Percentiles rank a stretch among this genome's conserved stretches.
These are phyloP conservation scores for Vaccinium macrocarpon DNA, from an alignment of 148 eudicot genomes.

Conservation along the genomic window DNA sequence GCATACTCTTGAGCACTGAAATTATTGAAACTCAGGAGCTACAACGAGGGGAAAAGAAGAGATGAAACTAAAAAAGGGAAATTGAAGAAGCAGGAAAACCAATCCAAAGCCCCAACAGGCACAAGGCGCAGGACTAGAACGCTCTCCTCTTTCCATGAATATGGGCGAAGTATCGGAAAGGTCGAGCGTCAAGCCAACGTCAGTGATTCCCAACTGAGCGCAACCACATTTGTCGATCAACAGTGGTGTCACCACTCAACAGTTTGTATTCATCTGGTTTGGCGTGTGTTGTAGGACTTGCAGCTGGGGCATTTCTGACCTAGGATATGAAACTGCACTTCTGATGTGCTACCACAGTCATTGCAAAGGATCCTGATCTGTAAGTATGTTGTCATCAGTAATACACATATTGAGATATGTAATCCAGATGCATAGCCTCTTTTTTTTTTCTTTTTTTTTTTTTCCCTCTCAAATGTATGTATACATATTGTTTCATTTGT, in stretches of 20 bases:
- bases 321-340: conserved; percentile 68
- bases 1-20: background rate
- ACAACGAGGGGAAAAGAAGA: background rate
- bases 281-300: conserved; percentile 89
- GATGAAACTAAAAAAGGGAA: background rate
- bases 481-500: background rate
- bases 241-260: background rate
- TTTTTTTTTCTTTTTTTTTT: background rate
- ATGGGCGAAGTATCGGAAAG: background rate
- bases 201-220: background rate
- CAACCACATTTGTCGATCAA: background rate
- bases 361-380: conserved; percentile 87
- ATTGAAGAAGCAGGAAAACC: background rate
- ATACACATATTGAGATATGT: background rate
- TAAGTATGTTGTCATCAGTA: background rate
- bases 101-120: conserved; percentile 14
- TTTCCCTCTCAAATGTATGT: background rate
- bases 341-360: conserved; percentile 68
- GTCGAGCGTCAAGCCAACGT: background rate
- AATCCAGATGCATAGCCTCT: background rate
- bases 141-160: background rate
- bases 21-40: background rate
- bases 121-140: background rate
- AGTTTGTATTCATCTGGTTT: conserved; percentile 36
- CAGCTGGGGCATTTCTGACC: conserved; percentile 78